phyloP scores from a whole-genome alignment of 257 asterid genomes.

The Ballota nigra region DNA sequence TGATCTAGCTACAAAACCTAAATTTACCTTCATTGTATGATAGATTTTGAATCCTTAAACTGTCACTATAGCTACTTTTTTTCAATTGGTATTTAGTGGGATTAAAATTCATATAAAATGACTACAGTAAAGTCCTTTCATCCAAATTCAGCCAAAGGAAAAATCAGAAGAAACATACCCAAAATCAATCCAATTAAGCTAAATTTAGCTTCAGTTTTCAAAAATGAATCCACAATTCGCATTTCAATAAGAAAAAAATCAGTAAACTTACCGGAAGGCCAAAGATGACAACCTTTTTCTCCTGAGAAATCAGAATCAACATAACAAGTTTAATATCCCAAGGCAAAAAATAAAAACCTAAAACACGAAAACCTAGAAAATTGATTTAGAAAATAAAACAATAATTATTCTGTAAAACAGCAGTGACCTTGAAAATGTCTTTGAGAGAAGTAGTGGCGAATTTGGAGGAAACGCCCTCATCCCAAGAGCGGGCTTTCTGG shows the following conservation, averaged over 20 bases:
- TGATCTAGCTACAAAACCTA: neutral
- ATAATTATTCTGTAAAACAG: neutral
- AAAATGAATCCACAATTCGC: neutral
- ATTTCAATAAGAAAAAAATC: neutral
- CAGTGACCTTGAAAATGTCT: conserved; percentile 73
- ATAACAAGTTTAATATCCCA: conserved; percentile 7
- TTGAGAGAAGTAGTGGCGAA: conserved; percentile 70
- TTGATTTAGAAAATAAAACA: neutral
- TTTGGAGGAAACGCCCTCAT: conserved; percentile 88
- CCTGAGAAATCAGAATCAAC: conserved; percentile 49
- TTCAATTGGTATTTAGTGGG: neutral
- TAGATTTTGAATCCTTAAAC: neutral
- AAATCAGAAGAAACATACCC: neutral
- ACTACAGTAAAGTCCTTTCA: neutral
- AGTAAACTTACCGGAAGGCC: conserved; percentile 88
- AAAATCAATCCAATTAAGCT: too few species aligned
- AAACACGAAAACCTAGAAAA: neutral
- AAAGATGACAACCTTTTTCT: conserved; percentile 83
- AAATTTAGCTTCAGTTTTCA: too few species aligned
- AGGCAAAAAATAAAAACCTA: conserved; percentile 11
- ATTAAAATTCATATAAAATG: neutral
- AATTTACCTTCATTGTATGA: neutral
- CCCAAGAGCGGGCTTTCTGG: conserved; percentile 95
- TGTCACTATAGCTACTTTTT: neutral
- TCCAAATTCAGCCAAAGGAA: neutral